Percentiles rank a stretch among this genome's conserved stretches.
Conservation (phyloP, 2,329 filamentous ascomycete genomes). For the Ramularia endophylla region DNA sequence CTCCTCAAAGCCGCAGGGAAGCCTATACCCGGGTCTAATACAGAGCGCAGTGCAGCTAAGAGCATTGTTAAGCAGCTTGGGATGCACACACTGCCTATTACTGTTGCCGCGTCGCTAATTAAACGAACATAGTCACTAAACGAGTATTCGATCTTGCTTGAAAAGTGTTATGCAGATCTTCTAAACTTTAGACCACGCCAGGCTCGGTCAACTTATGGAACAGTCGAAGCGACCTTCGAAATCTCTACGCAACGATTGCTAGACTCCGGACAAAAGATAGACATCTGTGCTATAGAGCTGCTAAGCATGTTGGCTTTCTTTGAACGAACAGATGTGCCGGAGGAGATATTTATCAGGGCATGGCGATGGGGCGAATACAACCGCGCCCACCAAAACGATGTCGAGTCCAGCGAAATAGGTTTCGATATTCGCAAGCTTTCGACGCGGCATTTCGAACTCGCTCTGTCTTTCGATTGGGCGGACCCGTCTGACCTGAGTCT, state of each 20-base stretch:
- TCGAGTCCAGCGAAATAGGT: too few relatives aligned
- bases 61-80: not conserved
- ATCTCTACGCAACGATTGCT: not conserved
- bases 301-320: constrained; percentile 2
- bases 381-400: not conserved
- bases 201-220: constrained; percentile 3
- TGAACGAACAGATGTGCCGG: not conserved
- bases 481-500: not conserved
- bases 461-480: not conserved
- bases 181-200: not conserved
- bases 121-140: not conserved
- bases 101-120: constrained; percentile 1
- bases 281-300: constrained; percentile 1
- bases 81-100: constrained; percentile 1
- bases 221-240: constrained; percentile 3
- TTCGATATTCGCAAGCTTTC: not conserved
- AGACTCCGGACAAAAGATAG: not conserved
- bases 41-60: not conserved
- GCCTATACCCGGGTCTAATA: too few relatives aligned
- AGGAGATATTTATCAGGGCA: constrained; percentile 1
- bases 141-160: not conserved
- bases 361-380: not conserved
- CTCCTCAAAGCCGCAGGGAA: not conserved
- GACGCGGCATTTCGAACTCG: not conserved
- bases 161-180: not conserved